These are phyloP conservation scores for Leccinum aurantiacum DNA, from an alignment of 768 basidiomycete species.

Conservation along the genomic window DNA sequence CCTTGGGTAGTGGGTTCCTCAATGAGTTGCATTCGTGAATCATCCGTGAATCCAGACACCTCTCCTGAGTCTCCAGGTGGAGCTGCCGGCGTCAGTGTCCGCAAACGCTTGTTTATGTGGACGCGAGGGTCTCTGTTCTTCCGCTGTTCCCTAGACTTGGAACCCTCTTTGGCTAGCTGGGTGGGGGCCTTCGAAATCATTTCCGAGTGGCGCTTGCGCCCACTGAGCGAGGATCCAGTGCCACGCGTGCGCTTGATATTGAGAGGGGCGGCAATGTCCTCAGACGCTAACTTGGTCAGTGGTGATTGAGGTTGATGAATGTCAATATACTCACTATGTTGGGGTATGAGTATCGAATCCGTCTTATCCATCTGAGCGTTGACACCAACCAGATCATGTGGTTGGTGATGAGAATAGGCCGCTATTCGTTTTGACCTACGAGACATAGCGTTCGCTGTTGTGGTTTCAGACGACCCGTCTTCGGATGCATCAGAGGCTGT, in stretches of 20 bases:
- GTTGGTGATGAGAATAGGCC: slow-evolving; percentile 4
- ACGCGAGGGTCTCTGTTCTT: slow-evolving; percentile 3
- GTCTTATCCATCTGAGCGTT: not conserved
- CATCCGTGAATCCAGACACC: not conserved
- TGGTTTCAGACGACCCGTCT: slow-evolving; percentile 15
- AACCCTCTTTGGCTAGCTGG: not conserved
- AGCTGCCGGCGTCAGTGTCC: slow-evolving; percentile 3
- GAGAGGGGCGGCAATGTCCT: not conserved
- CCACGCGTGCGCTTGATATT: not conserved
- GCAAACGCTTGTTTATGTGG: slow-evolving; percentile 16
- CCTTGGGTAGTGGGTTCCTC: not conserved
- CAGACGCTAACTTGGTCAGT: not conserved
- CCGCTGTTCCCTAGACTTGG: not conserved
- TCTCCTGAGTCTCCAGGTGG: not conserved
- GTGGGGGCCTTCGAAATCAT: not conserved
- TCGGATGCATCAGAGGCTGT: slow-evolving; percentile 24
- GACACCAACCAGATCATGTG: not conserved
- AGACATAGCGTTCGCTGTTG: not conserved
- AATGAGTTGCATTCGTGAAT: not conserved
- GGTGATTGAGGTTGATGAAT: not conserved
- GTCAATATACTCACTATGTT: not conserved
- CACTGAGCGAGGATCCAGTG: not conserved
- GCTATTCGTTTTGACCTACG: slow-evolving; percentile 16
- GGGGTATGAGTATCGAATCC: not conserved
- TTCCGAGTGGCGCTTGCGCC: not conserved